Evolutionary conservation across 176 grass and related monocot genomes (phyloP).

Genomic region (Paspalum notatum): DNA sequence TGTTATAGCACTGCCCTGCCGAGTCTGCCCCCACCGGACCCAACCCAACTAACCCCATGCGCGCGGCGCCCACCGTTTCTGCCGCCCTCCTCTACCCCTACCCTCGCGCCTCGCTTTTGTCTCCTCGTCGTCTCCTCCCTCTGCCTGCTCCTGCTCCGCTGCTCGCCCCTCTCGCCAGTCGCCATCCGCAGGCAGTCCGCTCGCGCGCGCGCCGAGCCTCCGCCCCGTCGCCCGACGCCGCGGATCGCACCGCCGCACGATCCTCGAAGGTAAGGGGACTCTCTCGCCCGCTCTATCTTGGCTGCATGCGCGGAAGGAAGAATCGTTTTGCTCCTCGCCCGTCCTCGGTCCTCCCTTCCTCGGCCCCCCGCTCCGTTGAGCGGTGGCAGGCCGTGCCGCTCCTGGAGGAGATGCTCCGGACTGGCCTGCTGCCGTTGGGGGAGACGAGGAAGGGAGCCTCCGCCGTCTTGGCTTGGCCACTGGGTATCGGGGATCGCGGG

Average conservation of each 20-base stretch:
- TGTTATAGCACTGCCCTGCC: too few relatives aligned
- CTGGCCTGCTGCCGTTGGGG: neutral
- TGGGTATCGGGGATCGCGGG: neutral
- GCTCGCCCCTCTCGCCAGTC: neutral
- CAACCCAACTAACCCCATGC: neutral
- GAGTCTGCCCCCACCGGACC: too few relatives aligned
- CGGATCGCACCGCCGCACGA: neutral
- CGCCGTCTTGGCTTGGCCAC: neutral
- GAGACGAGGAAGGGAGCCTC: neutral
- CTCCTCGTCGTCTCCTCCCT: neutral
- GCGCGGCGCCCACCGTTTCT: constrained; percentile 15
- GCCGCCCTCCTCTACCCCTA: neutral
- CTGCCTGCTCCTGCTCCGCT: neutral
- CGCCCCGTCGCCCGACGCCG: neutral
- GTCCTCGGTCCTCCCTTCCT: neutral
- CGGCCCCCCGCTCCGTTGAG: neutral
- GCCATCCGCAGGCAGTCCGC: neutral
- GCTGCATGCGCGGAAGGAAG: neutral
- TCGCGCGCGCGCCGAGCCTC: neutral
- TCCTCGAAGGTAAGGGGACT: constrained; percentile 34
- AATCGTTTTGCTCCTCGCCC: neutral
- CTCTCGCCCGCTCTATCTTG: neutral
- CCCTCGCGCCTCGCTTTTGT: neutral
- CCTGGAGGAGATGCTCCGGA: neutral
- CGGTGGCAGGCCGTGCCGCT: neutral